These are phyloP conservation scores for Alternaria gaisen DNA, from an alignment of 2,329 filamentous ascomycete species.

Conservation along the genomic window DNA sequence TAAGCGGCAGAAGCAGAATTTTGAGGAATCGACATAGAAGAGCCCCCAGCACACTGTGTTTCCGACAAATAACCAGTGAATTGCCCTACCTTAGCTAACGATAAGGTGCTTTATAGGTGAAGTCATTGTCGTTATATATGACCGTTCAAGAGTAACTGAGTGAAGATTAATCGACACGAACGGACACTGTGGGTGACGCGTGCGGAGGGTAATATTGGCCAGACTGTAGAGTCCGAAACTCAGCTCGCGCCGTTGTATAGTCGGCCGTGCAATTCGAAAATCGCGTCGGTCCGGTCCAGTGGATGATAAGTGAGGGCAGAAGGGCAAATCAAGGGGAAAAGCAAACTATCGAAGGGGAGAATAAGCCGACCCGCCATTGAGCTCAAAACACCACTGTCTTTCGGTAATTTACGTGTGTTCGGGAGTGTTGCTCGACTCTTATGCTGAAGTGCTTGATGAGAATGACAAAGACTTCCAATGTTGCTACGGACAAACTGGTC, in stretches of 20 bases:
- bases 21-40: not conserved
- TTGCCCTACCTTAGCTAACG: not conserved
- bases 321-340: not conserved
- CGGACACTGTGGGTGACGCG: not conserved
- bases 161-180: not conserved
- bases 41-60: not conserved
- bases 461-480: not conserved
- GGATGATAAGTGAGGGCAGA: not conserved
- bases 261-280: not conserved
- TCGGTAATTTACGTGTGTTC: not conserved
- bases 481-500: not conserved
- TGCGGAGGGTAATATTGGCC: not conserved
- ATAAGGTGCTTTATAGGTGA: not conserved
- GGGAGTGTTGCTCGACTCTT: not conserved
- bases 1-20: not conserved
- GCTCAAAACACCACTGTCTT: not conserved
- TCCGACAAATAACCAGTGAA: not conserved
- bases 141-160: not conserved
- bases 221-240: not conserved
- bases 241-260: not conserved
- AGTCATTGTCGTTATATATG: not conserved
- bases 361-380: not conserved
- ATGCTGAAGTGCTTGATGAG: not conserved
- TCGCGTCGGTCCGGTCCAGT: not conserved
- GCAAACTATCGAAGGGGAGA: not conserved